Base-by-base conservation (phyloP, 305 asterid genomes). In the Plantago coronopus region DNA sequence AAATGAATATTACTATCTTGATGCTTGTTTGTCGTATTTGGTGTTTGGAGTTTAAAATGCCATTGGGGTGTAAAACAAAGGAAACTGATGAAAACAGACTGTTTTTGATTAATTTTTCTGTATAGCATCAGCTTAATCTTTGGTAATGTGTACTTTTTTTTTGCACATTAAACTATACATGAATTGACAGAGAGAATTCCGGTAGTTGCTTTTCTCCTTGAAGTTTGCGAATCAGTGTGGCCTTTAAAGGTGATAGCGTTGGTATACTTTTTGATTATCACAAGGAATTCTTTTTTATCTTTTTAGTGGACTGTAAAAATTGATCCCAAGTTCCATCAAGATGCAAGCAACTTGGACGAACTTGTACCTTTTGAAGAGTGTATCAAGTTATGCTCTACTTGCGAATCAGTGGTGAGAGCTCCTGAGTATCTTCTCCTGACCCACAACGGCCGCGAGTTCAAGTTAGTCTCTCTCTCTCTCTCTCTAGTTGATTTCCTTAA, bases 381-480 rank as follows among this genome's bases (percentile, higher is more conserved):
- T 70, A 75, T 93, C 64, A 80, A 85, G 81, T 78, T 93, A 59
- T 81, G 67, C 66, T 87, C 96, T 65, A 85, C 94, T 48, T 85
- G 78, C 67, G 88, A 70, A 66, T 55, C 72, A 48, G 93, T 85
- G 63, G 93, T 87, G 69, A 85, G 72, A 82, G 91, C 94, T 74
- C 99, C 99, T 16, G 97, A 82, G 78, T 94, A 69, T 75, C 89
- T 94, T 69, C 99, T 87, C 66, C 81, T 94, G 76, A 89, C 95
- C 63, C 81, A 90, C 65, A 89, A 89, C 54, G 99, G 99, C 46
- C 95, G 95, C 64, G 86, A 78, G 59, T 94, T 94, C 97, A 94
- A 84, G 99, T 93, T 70, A 76, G 84, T 83, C 65, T 57, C 59
- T 69, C 45, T 63, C 66, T 55, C 80, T 66, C 57, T 60, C 73